Evolutionary conservation across 768 basidiomycete genomes (phyloP), one percentile per base, ranked within the genome.

Genomic region (Cystobasidium ongulense): DNA sequence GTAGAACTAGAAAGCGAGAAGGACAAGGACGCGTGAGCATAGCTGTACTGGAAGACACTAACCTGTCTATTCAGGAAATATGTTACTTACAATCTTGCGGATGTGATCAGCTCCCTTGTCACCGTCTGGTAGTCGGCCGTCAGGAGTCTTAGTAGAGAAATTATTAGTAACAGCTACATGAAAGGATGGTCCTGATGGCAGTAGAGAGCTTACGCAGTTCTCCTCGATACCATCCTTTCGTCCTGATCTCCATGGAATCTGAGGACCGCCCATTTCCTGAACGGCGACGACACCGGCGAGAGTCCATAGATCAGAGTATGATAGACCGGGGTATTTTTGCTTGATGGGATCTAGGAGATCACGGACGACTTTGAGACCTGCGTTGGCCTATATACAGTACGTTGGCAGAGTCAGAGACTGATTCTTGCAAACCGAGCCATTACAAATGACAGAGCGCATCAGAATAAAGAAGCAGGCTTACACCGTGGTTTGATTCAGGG

Each of bases 171-270:
- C 23, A 72, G 50, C 3, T 23, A 27, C 52, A 61, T 21, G 8
- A 25, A 53, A 7, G 65, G 7, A 53, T 38, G 13, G 17, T 38
- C 15, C 13, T 18, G 50, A 15, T n/a, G 33, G 31, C 15, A 23
- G 46, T 7, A 38, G 46, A 11, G 29, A 27, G 27, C 57, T 59
- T 59, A 59, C 57, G 68, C 72, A 73, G 61, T 73, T 36, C 63
- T 73, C 72, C 7, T 25, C 66, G 2, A 61, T 13, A 54, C 94
- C 95, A 80, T 96, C 94, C 78, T 96, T 87, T 67, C 95, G 86
- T 33, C 95, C 95, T 1, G 94, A 87, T 72, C 92, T 86, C 95
- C 95, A 99, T 25, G 90, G 90, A 78, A 98, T 84, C 81, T 89
- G 88, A 54, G 95, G 95, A 17, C 95, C 95, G 70, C 86, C 88